phyloP scores from a whole-genome alignment of 2,329 filamentous ascomycete genomes.

The Zasmidium angulare region DNA sequence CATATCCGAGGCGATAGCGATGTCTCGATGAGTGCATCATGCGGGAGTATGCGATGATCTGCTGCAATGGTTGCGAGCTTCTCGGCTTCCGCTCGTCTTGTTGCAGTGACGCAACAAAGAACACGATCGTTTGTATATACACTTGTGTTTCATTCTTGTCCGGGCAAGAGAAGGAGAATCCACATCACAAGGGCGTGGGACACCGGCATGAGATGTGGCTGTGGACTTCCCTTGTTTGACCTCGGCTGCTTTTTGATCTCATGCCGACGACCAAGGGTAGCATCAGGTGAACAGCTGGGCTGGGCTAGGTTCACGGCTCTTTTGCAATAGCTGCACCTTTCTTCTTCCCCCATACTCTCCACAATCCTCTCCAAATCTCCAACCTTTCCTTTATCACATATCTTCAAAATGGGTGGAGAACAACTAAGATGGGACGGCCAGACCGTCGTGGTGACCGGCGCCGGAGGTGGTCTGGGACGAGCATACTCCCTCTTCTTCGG shows the following conservation, averaged over 20 bases:
- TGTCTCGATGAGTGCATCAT: background rate
- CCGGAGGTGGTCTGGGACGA: slow-evolving; percentile 77
- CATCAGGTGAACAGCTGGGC: background rate
- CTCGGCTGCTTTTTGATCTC: background rate
- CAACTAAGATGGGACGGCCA: slow-evolving; percentile 79
- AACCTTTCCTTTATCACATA: slow-evolving; percentile 8
- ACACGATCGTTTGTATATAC: too few relatives aligned
- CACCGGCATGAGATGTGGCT: too few relatives aligned
- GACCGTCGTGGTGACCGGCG: slow-evolving; percentile 84
- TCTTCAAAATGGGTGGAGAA: slow-evolving; percentile 57
- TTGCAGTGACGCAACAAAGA: background rate
- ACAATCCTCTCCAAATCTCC: slow-evolving; percentile 4
- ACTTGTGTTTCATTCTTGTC: too few relatives aligned
- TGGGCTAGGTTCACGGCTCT: background rate
- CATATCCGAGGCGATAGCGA: background rate
- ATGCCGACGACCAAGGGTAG: background rate
- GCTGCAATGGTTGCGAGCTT: background rate
- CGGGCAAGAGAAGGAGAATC: too few relatives aligned
- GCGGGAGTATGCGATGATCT: background rate
- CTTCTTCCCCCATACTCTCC: slow-evolving; percentile 7
- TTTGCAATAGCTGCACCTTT: background rate
- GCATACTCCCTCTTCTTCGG: slow-evolving; percentile 88
- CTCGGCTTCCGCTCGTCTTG: background rate
- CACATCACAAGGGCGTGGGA: too few relatives aligned
- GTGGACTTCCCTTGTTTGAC: background rate